Base-by-base conservation (phyloP, 306 rosid species). In the Boehmeria nivea region DNA sequence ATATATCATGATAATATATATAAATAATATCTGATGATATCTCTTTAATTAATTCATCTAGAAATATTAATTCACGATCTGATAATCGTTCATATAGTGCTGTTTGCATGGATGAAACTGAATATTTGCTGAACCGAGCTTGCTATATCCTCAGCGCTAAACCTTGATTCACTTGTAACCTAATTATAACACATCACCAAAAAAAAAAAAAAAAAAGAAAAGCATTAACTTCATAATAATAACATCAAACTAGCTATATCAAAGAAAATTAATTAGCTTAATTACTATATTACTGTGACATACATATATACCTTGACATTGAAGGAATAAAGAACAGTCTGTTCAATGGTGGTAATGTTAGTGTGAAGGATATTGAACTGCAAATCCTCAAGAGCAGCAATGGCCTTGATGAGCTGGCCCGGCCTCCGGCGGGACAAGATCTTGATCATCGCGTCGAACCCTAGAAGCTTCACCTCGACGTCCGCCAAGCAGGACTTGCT, bases 351-450 rank as follows among this genome's bases (percentile, higher is more conserved):
- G 66, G 98, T 91, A 52, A 91, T 87, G 68, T 91, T 91, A 12
- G 98, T 91, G 39, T 91, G 98, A 56, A 91, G 98, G 51, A 91
- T 84, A 28, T 73, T 82, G 2, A 91, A 78, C 58, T 91, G 98
- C 51, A 91, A 67, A 73, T 91, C 98, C 78, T 91, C 96, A 1
- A 91, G 88, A 0, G 98, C 96, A n/a, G 98, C 95, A 39, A 91
- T 91, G 64, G 85, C 43, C 70, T 91, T 91, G 13, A 91, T 76
- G 55, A 91, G 83, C 71, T 87, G 98, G 0, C 98, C 93, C 2
- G 93, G 91, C 54, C 96, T 77, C 72, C 96, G 85, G 53, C 94
- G 80, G 9, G 94, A 91, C 0, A 91, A 69, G 55, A 91, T 84
- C 50, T 91, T 91, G 59, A 91, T 87, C 94, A 87, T 84, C 0